Conservation (phyloP, 345 rosid genomes). For the Eucalyptus pumila region DNA sequence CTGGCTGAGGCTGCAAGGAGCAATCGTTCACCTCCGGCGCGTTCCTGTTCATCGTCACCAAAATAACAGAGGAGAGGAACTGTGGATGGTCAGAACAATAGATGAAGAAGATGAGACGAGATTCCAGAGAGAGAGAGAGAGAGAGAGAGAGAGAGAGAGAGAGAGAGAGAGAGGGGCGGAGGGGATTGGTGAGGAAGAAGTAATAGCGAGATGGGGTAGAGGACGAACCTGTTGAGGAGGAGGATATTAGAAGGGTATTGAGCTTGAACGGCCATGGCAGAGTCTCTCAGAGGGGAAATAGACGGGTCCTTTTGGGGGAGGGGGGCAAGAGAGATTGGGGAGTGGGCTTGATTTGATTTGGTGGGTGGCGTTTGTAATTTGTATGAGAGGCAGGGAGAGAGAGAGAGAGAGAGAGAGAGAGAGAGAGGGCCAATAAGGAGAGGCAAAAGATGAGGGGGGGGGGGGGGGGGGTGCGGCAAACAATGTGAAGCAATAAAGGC, state of each 20-base stretch:
- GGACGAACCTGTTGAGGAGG: conserved; percentile 21
- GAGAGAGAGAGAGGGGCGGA: neutral
- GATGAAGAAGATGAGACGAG: neutral
- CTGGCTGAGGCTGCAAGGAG: conserved; percentile 20
- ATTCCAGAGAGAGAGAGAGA: neutral
- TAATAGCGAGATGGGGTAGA: neutral
- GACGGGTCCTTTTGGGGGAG: neutral
- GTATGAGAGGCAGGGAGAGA: neutral
- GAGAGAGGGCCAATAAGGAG: neutral
- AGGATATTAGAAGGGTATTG: conserved; percentile 29
- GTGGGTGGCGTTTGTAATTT: neutral
- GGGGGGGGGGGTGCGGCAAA: neutral
- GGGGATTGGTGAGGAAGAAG: neutral
- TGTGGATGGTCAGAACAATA: neutral
- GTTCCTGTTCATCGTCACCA: conserved; percentile 1
- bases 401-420: neutral
- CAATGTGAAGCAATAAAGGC: conserved; percentile 11
- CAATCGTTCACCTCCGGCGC: conserved; percentile 14
- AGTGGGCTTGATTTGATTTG: neutral
- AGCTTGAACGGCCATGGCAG: conserved; percentile 34
- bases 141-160: neutral
- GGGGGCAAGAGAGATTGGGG: neutral
- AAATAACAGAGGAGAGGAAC: neutral
- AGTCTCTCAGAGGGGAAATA: neutral
- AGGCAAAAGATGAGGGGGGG: conserved; percentile 1